Percentiles rank a stretch among this genome's conserved stretches.
Conservation (phyloP, 208 protist genomes). For the Crithidia brevicula region DNA sequence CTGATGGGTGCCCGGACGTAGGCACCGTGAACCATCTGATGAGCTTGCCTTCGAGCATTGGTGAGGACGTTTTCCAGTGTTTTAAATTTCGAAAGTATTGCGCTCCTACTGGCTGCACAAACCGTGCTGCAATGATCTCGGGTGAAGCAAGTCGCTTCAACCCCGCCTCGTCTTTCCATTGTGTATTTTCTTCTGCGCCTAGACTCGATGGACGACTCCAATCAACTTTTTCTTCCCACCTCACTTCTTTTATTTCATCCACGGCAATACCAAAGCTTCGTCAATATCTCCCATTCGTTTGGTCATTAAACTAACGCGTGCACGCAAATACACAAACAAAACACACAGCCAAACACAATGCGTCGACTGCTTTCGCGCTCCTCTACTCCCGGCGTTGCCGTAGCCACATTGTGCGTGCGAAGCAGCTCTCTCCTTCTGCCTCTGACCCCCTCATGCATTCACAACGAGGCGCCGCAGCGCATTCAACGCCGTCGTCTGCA, state of each 20-base stretch:
- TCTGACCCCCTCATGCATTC: background rate
- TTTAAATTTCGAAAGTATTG: background rate
- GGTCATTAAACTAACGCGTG: background rate
- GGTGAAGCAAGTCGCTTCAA: too few relatives aligned
- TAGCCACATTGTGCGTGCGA: background rate
- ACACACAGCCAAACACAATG: background rate
- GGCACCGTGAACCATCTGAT: too few relatives aligned
- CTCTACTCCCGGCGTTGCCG: background rate
- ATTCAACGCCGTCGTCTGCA: conserved; percentile 8
- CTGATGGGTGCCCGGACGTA: too few relatives aligned
- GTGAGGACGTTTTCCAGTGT: background rate
- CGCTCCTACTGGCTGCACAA: background rate
- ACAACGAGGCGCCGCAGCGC: background rate
- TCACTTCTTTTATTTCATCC: background rate
- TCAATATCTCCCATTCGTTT: background rate
- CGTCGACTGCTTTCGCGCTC: background rate
- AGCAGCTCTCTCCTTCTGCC: background rate
- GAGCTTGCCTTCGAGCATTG: too few relatives aligned
- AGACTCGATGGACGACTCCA: too few relatives aligned
- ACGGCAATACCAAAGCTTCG: background rate
- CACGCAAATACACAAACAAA: background rate
- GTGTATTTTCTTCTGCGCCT: too few relatives aligned
- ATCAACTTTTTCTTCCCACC: background rate
- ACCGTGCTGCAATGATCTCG: background rate
- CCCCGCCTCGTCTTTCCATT: too few relatives aligned